Evolutionary conservation across 768 basidiomycete genomes (phyloP).

Genomic region (Termitomyces sp.): DNA sequence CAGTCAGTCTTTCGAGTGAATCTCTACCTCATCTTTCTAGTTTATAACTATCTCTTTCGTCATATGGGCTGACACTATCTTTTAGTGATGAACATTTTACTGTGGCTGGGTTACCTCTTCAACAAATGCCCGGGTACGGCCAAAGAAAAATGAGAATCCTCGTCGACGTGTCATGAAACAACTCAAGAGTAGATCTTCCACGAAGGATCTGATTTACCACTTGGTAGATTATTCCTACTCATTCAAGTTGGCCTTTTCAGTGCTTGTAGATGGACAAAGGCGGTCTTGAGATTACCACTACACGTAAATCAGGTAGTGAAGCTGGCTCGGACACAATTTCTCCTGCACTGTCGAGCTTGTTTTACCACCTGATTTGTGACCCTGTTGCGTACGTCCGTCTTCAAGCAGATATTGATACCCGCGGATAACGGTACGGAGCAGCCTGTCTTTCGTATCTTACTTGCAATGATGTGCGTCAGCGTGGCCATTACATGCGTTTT

Average conservation of each 20-base stretch:
- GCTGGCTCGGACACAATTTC: too few relatives aligned
- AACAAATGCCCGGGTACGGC: not conserved
- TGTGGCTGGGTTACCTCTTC: not conserved
- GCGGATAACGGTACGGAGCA: not conserved
- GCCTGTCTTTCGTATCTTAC: not conserved
- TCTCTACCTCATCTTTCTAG: too few relatives aligned
- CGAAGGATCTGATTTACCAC: not conserved
- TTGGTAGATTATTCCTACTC: too few relatives aligned
- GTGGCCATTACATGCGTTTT: not conserved
- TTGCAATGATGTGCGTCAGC: not conserved
- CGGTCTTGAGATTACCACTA: too few relatives aligned
- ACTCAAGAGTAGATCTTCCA: not conserved
- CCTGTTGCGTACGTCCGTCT: not conserved
- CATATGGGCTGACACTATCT: too few relatives aligned
- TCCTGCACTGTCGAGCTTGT: too few relatives aligned
- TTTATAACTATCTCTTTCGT: too few relatives aligned
- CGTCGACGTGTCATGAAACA: not conserved
- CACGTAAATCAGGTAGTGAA: too few relatives aligned
- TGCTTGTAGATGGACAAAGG: too few relatives aligned
- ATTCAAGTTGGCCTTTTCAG: too few relatives aligned
- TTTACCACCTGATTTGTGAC: constrained; percentile 12
- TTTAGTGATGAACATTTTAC: not conserved
- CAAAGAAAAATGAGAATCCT: not conserved
- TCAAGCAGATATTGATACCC: not conserved
- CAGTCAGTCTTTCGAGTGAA: too few relatives aligned